phyloP scores from a whole-genome alignment of 495 filamentous ascomycete genomes.

The Halenospora varia region DNA sequence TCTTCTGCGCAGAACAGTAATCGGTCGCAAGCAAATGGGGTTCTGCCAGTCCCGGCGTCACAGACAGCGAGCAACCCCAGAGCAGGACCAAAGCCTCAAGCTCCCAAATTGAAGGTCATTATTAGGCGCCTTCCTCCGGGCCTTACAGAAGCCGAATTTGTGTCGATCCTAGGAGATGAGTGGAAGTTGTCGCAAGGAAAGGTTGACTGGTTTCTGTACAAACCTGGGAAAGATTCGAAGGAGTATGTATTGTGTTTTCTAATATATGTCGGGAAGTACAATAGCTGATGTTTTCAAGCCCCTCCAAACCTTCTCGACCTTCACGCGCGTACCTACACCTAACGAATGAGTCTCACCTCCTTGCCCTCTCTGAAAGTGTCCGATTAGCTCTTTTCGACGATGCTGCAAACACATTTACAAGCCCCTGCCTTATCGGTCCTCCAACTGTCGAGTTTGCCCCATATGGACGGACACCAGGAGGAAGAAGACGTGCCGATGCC shows the following conservation, averaged over 20 bases:
- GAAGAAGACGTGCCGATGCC: constrained; percentile 68
- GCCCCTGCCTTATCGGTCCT: constrained; percentile 64
- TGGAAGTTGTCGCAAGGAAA: constrained; percentile 77
- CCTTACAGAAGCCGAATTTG: constrained; percentile 76
- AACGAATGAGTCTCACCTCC: constrained; percentile 52
- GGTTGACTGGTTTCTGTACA: constrained; percentile 77
- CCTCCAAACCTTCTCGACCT: constrained; percentile 71
- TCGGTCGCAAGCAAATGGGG: constrained; percentile 45
- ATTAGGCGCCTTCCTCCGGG: constrained; percentile 82
- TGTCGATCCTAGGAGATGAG: constrained; percentile 67
- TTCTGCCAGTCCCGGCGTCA: constrained; percentile 55
- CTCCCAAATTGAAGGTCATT: constrained; percentile 76
- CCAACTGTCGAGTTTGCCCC: constrained; percentile 77
- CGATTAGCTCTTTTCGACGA: constrained; percentile 65
- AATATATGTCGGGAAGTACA: no score
- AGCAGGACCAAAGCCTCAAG: constrained; percentile 48
- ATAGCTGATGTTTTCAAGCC: no score
- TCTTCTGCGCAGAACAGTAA: constrained; percentile 28
- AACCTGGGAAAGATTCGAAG: constrained; percentile 78
- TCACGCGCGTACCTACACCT: constrained; percentile 77
- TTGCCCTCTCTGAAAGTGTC: constrained; percentile 60
- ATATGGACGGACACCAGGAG: constrained; percentile 73
- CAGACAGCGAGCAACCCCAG: constrained; percentile 48
- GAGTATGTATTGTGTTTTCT: constrained; percentile 55
- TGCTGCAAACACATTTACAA: constrained; percentile 64